A percentile compares a stretch with the other conserved stretches of the same genome.
Evolutionary conservation across 1,284 basidiomycete genomes (phyloP).

Genomic region (Ganoderma leucocontextum): DNA sequence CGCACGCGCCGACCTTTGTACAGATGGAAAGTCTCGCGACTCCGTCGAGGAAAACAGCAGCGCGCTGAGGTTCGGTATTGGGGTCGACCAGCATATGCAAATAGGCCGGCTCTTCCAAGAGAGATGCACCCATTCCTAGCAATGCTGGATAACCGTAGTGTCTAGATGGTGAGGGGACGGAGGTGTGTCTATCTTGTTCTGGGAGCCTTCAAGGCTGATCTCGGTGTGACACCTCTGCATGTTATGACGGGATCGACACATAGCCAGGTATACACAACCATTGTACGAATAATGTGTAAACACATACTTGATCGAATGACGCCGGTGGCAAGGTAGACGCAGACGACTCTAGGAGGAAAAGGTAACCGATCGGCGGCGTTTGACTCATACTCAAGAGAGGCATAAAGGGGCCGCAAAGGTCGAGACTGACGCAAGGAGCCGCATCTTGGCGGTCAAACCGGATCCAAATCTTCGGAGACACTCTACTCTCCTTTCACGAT

Average conservation of each 20-base stretch:
- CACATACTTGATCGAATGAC: background rate
- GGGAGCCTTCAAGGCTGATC: background rate
- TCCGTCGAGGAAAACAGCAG: conserved; percentile 66
- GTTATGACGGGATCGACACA: background rate
- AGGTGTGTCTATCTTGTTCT: background rate
- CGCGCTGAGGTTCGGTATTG: conserved; percentile 74
- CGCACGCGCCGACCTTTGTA: background rate
- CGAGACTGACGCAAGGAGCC: background rate
- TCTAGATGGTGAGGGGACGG: background rate
- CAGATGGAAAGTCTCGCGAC: conserved; percentile 75
- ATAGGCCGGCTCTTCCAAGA: conserved; percentile 52
- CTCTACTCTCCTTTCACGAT: conserved; percentile 30
- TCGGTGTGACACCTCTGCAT: background rate
- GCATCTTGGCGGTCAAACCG: too few species aligned
- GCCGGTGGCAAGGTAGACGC: background rate
- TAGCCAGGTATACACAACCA: background rate
- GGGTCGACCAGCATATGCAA: conserved; percentile 67
- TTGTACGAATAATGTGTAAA: conserved; percentile 2
- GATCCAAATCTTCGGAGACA: too few species aligned
- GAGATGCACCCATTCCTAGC: conserved; percentile 73
- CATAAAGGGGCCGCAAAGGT: background rate
- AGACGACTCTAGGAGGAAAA: background rate
- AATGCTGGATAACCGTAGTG: conserved; percentile 49
- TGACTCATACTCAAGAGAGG: too few species aligned
- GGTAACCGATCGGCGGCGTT: background rate